A percentile compares a stretch with the other conserved stretches of the same genome.
Evolutionary conservation across 192 early-diverging fungal genomes (phyloP).

Genomic region (Linderina pennispora): DNA sequence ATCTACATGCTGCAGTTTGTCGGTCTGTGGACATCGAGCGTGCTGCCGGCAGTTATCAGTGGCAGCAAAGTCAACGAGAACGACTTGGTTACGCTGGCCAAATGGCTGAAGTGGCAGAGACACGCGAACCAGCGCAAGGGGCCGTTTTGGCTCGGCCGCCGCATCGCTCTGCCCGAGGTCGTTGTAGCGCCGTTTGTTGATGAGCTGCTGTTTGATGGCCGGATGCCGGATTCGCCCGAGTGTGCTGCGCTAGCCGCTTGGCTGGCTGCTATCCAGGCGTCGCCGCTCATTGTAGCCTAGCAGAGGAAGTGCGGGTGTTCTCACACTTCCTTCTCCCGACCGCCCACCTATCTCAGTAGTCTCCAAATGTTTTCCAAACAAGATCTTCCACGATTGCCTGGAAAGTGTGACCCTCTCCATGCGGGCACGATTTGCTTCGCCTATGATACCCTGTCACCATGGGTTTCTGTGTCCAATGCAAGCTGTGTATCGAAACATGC

Average conservation of each 20-base stretch:
- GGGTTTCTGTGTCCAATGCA: too few relatives aligned
- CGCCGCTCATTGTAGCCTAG: too few relatives aligned
- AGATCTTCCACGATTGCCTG: too few relatives aligned
- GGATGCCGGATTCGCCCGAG: constrained; percentile 8
- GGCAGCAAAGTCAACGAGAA: neutral
- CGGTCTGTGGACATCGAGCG: constrained; percentile 2
- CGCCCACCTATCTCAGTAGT: too few relatives aligned
- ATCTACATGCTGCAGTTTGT: constrained; percentile 13
- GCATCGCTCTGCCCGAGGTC: constrained; percentile 8
- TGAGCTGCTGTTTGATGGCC: constrained; percentile 4
- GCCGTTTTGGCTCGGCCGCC: constrained; percentile 19
- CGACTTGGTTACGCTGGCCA: constrained; percentile 15
- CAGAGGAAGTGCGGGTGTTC: too few relatives aligned
- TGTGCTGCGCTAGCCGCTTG: constrained; percentile 9
- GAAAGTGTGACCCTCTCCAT: too few relatives aligned
- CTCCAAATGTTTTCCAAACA: too few relatives aligned
- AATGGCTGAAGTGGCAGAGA: constrained; percentile 6
- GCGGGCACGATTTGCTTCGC: too few relatives aligned
- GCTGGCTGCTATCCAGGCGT: constrained; percentile 15
- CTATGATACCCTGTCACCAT: too few relatives aligned
- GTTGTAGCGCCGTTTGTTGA: constrained; percentile 20
- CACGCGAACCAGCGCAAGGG: constrained; percentile 8
- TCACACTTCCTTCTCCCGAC: too few relatives aligned
- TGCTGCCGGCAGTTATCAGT: constrained; percentile 6
- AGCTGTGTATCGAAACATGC: too few relatives aligned